phyloP scores from a whole-genome alignment of 1,284 basidiomycete species.

The Lignosus rhinocerotis region DNA sequence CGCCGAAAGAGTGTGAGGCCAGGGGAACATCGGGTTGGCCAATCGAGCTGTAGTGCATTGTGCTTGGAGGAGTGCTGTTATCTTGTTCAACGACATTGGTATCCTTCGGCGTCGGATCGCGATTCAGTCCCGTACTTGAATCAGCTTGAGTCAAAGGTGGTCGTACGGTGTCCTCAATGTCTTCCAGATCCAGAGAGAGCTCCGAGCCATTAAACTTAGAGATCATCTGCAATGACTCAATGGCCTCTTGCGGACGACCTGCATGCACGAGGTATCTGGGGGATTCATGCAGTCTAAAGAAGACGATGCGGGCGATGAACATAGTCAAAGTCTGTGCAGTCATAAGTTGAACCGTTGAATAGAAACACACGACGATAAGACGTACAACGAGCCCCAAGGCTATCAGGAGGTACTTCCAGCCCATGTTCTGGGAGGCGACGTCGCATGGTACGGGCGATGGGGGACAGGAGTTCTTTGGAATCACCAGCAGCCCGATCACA shows the following conservation, averaged over 20 bases:
- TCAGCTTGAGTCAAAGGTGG: not conserved
- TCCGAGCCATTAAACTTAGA: conserved; percentile 81
- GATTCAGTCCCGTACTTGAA: not conserved
- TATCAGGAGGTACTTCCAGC: conserved; percentile 85
- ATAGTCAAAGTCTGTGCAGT: conserved; percentile 74
- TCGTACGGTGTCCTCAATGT: conserved; percentile 60
- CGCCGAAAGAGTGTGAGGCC: conserved; percentile 36
- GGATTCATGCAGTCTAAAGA: conserved; percentile 92
- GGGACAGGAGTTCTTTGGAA: conserved; percentile 78
- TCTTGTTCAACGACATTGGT: conserved; percentile 7
- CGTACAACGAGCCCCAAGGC: conserved; percentile 72
- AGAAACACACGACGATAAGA: conserved; percentile 14
- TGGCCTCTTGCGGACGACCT: conserved; percentile 79
- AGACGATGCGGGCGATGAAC: conserved; percentile 83
- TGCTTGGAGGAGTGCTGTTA: conserved; percentile 27
- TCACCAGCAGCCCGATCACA: conserved; percentile 72
- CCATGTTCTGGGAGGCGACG: conserved; percentile 68
- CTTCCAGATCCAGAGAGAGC: conserved; percentile 64
- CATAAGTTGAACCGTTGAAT: not conserved
- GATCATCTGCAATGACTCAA: conserved; percentile 80
- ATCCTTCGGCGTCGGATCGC: not conserved
- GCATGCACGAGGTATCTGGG: conserved; percentile 89
- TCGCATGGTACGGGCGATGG: conserved; percentile 54
- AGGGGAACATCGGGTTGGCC: conserved; percentile 41
- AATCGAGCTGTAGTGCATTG: conserved; percentile 40